Evolutionary conservation across 345 rosid genomes (phyloP), one percentile per base, ranked within the genome.

Genomic region (Cardamine occulta): DNA sequence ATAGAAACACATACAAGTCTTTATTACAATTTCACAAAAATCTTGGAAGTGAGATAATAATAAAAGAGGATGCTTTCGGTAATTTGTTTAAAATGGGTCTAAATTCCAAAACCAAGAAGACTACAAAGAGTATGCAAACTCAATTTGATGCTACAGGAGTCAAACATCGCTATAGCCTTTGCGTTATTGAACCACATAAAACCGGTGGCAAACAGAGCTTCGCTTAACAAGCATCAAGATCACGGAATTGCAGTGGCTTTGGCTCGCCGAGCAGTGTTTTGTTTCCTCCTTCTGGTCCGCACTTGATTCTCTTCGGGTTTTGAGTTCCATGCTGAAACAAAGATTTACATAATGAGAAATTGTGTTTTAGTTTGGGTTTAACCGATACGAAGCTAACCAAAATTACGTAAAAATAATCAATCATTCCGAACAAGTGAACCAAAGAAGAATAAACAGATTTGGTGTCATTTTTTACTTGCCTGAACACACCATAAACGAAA

Each of bases 251-350:
- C 35, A 97, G 95, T 66, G 96, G 89, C 73, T 83, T 93, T 23
- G 97, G 99, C 68, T 96, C 98, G 2, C 86, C 71, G 0, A 85
- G 85, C 81, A 96, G 74, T 55, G 90, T 91, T n/a, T 80, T 89
- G 75, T 89, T 91, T 65, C 98, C 99, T 76, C 99, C 99, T 83
- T 87, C 98, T 63, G 99, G 99, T 74, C 97, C 99, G 70, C 85
- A 54, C 78, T 18, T 93, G n/a, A 85, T 84, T 56, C 99, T 90
- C 42, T 91, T 83, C 0, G 97, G 89, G 69, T 96, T 93, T 78
- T 96, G 98, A 28, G 99, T 93, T 74, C 98, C 98, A 55, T 71
- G 93, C 99, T 96, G 87, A 24, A 55, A 75, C 35, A 60, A 61
- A 53, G 1, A 35, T 73, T 21, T 7, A 40, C 39, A 59, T 49